Evolutionary conservation across 2,329 filamentous ascomycete genomes (phyloP).

Genomic region (Teratosphaeria pseudoeucalypti): DNA sequence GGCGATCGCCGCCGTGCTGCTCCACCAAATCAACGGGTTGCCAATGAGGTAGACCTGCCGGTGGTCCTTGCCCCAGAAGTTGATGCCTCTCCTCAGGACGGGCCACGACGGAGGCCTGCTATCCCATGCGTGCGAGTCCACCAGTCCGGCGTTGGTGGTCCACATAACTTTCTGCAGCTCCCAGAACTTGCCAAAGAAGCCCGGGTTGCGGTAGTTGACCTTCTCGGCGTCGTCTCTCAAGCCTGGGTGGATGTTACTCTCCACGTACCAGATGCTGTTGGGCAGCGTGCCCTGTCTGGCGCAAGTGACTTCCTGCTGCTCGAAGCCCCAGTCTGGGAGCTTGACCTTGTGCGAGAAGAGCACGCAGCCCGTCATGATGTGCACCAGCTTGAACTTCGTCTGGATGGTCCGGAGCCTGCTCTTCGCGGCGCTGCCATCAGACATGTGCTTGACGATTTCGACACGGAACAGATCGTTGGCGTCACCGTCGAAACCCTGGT

Average conservation of each 20-base stretch:
- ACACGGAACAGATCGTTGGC: conserved; percentile 93
- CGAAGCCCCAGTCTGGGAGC: conserved; percentile 92
- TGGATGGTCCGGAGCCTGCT: conserved; percentile 84
- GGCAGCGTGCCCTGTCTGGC: conserved; percentile 82
- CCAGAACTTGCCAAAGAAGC: conserved; percentile 96
- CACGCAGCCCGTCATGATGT: conserved; percentile 92
- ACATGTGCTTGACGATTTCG: conserved; percentile 87
- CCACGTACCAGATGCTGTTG: conserved; percentile 96
- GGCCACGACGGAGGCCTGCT: conserved; percentile 92
- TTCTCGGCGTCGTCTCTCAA: conserved; percentile 67
- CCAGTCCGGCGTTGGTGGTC: conserved; percentile 91
- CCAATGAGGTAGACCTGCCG: conserved; percentile 95
- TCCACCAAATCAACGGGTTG: conserved; percentile 93
- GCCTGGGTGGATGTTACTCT: conserved; percentile 75
- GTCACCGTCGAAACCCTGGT: conserved; percentile 91
- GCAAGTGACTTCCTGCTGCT: conserved; percentile 98
- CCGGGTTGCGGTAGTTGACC: conserved; percentile 89
- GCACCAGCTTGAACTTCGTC: conserved; percentile 89
- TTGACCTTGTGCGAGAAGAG: conserved; percentile 99
- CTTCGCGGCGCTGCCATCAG: conserved; percentile 67
- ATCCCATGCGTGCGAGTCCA: conserved; percentile 96
- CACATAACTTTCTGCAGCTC: conserved; percentile 98
- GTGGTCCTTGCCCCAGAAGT: conserved; percentile 94
- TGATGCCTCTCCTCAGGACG: conserved; percentile 84
- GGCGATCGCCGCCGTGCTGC: conserved; percentile 64